Conservation (phyloP, 345 rosid genomes). For the Eucalyptus erythrocorys region DNA sequence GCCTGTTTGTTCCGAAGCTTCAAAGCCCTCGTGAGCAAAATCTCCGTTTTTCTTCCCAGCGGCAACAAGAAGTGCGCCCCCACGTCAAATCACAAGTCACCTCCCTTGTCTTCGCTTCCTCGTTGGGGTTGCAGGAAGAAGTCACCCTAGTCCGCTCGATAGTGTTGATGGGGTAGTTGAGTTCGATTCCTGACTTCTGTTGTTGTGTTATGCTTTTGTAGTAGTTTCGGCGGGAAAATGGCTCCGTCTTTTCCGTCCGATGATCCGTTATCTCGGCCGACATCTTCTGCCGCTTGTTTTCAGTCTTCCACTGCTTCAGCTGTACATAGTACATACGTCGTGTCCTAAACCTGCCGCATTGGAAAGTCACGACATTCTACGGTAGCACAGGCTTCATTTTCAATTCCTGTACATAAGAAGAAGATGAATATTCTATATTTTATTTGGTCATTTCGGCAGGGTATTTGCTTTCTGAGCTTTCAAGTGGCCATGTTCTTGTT, state of each 20-base stretch:
- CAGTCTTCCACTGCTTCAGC: background rate
- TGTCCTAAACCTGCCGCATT: background rate
- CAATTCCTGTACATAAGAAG: background rate
- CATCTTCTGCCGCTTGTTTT: background rate
- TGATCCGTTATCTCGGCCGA: background rate
- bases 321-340: background rate
- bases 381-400: background rate
- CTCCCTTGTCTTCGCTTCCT: background rate
- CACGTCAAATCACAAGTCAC: background rate
- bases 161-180: background rate
- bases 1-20: background rate
- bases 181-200: background rate
- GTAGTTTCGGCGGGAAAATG: background rate
- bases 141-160: background rate
- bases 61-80: background rate
- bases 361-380: background rate
- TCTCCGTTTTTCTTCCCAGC: background rate
- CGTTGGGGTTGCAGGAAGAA: background rate
- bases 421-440: background rate
- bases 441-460: background rate
- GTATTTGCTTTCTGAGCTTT: background rate
- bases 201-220: background rate
- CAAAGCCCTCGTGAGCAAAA: background rate
- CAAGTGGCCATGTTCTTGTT: background rate
- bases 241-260: background rate